A percentile compares a stretch with the other conserved stretches of the same genome.
These are phyloP conservation scores for Sporothrix brasiliensis DNA, from an alignment of 2,329 filamentous ascomycete species.

Conservation along the genomic window DNA sequence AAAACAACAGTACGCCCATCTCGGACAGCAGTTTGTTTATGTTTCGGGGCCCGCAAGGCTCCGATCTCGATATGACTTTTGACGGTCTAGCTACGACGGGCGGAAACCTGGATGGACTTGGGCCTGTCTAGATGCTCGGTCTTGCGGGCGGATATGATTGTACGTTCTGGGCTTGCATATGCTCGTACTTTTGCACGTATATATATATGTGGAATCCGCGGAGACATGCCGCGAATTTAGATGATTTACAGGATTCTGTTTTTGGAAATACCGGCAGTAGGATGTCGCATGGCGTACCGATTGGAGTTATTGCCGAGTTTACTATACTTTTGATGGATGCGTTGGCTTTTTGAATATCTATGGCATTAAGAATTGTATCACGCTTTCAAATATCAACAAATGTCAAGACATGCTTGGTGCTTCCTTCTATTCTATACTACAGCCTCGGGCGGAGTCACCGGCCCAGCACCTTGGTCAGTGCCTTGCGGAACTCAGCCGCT, in stretches of 20 bases:
- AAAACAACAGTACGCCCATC: constrained; percentile 23
- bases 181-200: background rate
- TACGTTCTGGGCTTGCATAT: background rate
- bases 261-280: background rate
- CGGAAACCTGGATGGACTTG: constrained; percentile 38
- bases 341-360: constrained; percentile 1
- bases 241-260: background rate
- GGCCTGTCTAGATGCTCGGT: background rate
- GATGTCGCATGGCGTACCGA: background rate
- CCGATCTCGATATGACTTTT: constrained; percentile 35
- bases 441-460: background rate
- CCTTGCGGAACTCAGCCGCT: constrained; percentile 65
- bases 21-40: constrained; percentile 29
- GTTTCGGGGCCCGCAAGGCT: constrained; percentile 13
- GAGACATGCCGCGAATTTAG: background rate
- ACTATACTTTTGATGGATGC: background rate
- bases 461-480: constrained; percentile 41
- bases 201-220: too few species aligned
- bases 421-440: background rate
- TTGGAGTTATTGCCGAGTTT: background rate
- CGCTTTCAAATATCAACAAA: background rate
- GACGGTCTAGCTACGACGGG: constrained; percentile 38
- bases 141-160: background rate
- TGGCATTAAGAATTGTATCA: background rate
- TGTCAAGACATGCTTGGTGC: background rate